A percentile compares a stretch with the other conserved stretches of the same genome.
phyloP scores from a whole-genome alignment of 805 yeast genomes.

The Monosporozyma unispora region DNA sequence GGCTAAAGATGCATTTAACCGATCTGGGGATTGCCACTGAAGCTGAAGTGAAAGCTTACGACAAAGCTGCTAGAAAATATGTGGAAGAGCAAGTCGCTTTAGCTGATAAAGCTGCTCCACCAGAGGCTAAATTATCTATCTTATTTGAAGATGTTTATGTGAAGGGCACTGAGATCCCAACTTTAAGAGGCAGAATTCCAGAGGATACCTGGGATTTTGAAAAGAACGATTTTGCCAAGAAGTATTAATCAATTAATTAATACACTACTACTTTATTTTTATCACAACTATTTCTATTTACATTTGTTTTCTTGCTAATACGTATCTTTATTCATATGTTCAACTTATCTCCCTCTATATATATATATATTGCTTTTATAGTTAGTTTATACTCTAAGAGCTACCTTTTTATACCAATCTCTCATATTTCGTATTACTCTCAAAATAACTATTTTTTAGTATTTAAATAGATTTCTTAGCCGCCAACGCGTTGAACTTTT shows the following conservation, averaged over 20 bases:
- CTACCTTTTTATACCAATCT: neutral
- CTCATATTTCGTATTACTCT: no score
- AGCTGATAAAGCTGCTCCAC: constrained; percentile 91
- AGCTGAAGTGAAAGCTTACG: constrained; percentile 88
- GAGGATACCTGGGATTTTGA: constrained; percentile 86
- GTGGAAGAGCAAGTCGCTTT: constrained; percentile 90
- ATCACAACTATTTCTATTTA: neutral
- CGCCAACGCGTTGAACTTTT: neutral
- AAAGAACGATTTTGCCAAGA: constrained; percentile 35
- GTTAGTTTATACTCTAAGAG: neutral
- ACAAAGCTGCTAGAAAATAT: constrained; percentile 90
- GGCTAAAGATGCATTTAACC: constrained; percentile 77
- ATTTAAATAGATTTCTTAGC: neutral
- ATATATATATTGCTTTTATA: neutral
- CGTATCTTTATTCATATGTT: neutral
- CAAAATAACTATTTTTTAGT: no score
- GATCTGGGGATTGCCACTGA: constrained; percentile 84
- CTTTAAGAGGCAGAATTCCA: constrained; percentile 91
- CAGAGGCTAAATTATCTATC: constrained; percentile 90
- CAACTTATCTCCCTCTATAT: neutral
- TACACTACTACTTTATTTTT: neutral
- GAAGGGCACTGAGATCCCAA: constrained; percentile 87
- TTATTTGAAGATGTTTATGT: constrained; percentile 95
- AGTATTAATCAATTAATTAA: neutral
- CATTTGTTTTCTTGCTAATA: neutral